Conservation (phyloP, 352 stramenopile genomes). For the Thalassiosira hispida region DNA sequence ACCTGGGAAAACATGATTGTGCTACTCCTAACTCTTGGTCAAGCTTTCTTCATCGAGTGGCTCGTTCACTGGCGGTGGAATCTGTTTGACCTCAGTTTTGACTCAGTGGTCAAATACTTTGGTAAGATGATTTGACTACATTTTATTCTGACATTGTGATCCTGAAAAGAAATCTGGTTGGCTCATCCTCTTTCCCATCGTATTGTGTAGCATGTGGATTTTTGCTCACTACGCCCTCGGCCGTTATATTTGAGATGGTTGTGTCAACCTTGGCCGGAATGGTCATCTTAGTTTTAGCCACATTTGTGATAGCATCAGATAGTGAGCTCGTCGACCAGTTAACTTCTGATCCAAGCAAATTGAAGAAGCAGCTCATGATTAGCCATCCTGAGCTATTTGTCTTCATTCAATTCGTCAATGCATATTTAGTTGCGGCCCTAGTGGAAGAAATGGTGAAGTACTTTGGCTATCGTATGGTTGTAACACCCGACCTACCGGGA, state of each 20-base stretch:
- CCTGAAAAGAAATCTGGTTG: not conserved
- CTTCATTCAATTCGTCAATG: conserved; percentile 66
- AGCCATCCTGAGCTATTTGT: conserved; percentile 46
- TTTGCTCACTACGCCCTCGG: conserved; percentile 70
- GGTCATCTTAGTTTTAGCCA: conserved; percentile 44
- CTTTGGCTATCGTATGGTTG: conserved; percentile 81
- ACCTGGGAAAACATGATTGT: conserved; percentile 58
- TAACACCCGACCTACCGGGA: conserved; percentile 75
- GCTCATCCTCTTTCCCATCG: not conserved
- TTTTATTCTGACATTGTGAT: conserved; percentile 1
- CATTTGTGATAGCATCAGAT: conserved; percentile 54
- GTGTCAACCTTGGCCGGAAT: conserved; percentile 56
- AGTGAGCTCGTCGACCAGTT: conserved; percentile 33
- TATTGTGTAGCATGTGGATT: conserved; percentile 65
- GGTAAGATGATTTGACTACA: conserved; percentile 21
- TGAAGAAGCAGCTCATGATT: conserved; percentile 43
- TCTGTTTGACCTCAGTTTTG: conserved; percentile 72
- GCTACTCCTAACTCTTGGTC: conserved; percentile 64
- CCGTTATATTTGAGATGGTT: conserved; percentile 77
- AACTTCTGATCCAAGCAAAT: conserved; percentile 24
- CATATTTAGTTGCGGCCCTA: conserved; percentile 74
- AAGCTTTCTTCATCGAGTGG: conserved; percentile 73
- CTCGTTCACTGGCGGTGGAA: conserved; percentile 69
- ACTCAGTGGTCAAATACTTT: conserved; percentile 83
- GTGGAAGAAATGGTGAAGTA: conserved; percentile 84